Percentiles rank a stretch among this genome's conserved stretches.
Conservation (phyloP, 2,329 filamentous ascomycete genomes). For the Fusarium mundagurra region DNA sequence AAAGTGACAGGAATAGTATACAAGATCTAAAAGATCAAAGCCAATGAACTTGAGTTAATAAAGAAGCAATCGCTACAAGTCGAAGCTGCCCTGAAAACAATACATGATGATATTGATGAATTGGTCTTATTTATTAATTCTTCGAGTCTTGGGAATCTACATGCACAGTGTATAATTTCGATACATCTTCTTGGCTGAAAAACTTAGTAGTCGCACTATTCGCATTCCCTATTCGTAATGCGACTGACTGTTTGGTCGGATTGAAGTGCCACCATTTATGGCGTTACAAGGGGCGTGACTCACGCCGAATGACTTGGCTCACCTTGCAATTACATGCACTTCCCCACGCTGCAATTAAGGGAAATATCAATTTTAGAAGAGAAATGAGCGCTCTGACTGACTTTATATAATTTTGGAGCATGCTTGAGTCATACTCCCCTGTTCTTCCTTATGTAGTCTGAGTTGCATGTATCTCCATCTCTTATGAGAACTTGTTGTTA, state of each 20-base stretch:
- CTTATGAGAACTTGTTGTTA: not conserved
- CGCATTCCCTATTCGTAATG: not conserved
- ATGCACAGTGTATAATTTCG: not conserved
- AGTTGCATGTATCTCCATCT: not conserved
- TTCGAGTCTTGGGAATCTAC: not conserved
- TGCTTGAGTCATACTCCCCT: constrained; percentile 8
- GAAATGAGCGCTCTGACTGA: not conserved
- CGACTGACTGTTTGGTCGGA: not conserved
- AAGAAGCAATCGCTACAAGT: not conserved
- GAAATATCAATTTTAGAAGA: not conserved
- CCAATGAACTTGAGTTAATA: not conserved
- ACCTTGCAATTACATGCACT: not conserved
- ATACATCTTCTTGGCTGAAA: not conserved
- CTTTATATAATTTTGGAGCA: not conserved
- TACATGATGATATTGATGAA: not conserved
- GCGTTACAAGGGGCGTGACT: constrained; percentile 33
- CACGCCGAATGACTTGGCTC: constrained; percentile 37
- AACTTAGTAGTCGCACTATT: not conserved
- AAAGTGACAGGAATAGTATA: not conserved
- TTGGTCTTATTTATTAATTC: not conserved
- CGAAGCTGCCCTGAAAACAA: not conserved
- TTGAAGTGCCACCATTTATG: not conserved
- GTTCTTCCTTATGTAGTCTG: not conserved
- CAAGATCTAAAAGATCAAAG: not conserved
- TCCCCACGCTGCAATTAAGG: not conserved